phyloP scores from a whole-genome alignment of 805 yeast species.

The Candida caryicola region DNA sequence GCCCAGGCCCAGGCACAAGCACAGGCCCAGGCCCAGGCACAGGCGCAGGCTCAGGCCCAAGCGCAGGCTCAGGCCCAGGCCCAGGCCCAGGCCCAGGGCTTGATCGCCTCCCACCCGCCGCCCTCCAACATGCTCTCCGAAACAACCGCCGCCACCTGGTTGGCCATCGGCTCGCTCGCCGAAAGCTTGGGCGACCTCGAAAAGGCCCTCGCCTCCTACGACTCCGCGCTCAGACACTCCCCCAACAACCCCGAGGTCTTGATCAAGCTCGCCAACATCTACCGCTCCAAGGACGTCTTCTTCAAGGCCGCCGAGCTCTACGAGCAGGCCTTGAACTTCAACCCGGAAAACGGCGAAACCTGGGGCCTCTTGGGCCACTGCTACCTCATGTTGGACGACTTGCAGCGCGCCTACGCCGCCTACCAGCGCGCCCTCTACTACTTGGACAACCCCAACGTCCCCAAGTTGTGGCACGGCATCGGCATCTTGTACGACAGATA shows the following conservation, averaged over 20 bases:
- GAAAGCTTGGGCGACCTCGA: slow-evolving; percentile 87
- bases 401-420: slow-evolving; percentile 92
- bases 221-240: slow-evolving; percentile 78
- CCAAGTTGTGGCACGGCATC: slow-evolving; percentile 97
- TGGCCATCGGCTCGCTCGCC: slow-evolving; percentile 84
- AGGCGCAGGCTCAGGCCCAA: slow-evolving; percentile 3
- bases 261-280: slow-evolving; percentile 82
- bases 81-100: slow-evolving; percentile 1
- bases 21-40: slow-evolving; percentile 4
- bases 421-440: slow-evolving; percentile 94
- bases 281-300: slow-evolving; percentile 85
- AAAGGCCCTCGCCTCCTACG: slow-evolving; percentile 84
- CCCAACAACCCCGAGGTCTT: slow-evolving; percentile 85
- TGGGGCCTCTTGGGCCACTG: slow-evolving; percentile 98
- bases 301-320: slow-evolving; percentile 93
- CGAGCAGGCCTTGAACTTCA: slow-evolving; percentile 77
- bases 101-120: neutral
- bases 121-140: slow-evolving; percentile 27
- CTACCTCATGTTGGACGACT: slow-evolving; percentile 92
- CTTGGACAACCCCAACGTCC: slow-evolving; percentile 89
- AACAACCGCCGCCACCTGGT: slow-evolving; percentile 82
- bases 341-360: slow-evolving; percentile 89
- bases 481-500: slow-evolving; percentile 95
- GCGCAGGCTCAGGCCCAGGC: slow-evolving; percentile 6
- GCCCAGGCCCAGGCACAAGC: neutral